Percentiles rank a stretch among this genome's conserved stretches.
Evolutionary conservation across 257 asterid genomes (phyloP).

Genomic region (Przewalskia tangutica): DNA sequence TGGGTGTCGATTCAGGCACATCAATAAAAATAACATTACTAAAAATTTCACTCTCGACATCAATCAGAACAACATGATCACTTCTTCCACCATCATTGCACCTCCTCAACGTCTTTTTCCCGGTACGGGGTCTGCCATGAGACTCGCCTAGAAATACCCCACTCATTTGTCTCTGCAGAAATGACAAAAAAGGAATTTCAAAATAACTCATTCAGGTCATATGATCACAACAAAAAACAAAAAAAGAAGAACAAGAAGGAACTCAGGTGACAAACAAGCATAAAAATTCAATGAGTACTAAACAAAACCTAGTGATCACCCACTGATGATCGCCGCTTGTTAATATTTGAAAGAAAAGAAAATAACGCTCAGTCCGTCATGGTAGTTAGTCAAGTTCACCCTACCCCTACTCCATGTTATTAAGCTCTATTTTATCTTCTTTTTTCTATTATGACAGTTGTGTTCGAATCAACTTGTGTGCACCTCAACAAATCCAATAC

Average conservation of each 20-base stretch:
- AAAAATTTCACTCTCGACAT: conserved; percentile 39
- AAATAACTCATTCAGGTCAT: not conserved
- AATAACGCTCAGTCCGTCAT: not conserved
- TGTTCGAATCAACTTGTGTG: not conserved
- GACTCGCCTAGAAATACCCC: conserved; percentile 36
- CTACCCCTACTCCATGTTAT: not conserved
- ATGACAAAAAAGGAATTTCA: not conserved
- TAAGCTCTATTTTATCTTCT: not conserved
- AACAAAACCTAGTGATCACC: not conserved
- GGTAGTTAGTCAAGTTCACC: not conserved
- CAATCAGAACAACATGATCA: conserved; percentile 48
- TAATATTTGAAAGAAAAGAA: not conserved
- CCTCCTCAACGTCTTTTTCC: conserved; percentile 39
- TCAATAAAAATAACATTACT: conserved; percentile 51
- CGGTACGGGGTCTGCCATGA: conserved; percentile 31
- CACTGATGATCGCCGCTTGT: not conserved
- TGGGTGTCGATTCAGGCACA: conserved; percentile 39
- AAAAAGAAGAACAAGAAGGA: not conserved
- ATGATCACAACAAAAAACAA: not conserved
- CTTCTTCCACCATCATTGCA: conserved; percentile 25
- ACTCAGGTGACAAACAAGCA: not conserved
- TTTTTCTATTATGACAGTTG: not conserved
- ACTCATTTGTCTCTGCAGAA: conserved; percentile 39
- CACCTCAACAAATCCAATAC: not conserved
- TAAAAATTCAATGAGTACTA: not conserved